Percentiles rank a stretch among this genome's conserved stretches.
These are phyloP conservation scores for Millerozyma acaciae DNA, from an alignment of 805 yeast genomes.

Conservation along the genomic window DNA sequence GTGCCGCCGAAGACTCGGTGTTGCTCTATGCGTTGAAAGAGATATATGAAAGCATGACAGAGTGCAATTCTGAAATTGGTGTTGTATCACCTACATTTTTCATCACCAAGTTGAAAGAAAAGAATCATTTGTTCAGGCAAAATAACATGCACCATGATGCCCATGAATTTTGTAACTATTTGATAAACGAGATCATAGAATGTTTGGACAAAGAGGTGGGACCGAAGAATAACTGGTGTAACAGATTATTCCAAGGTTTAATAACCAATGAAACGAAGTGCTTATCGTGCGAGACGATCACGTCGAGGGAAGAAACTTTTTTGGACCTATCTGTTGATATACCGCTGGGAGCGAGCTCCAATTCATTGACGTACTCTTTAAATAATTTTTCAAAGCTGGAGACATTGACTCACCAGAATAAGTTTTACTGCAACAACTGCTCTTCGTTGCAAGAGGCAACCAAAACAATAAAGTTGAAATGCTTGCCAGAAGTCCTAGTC, in stretches of 20 bases:
- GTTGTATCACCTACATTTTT: constrained; percentile 79
- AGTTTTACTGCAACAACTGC: constrained; percentile 89
- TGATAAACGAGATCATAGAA: constrained; percentile 66
- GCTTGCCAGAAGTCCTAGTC: constrained; percentile 73
- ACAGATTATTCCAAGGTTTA: constrained; percentile 76
- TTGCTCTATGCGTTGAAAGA: constrained; percentile 69
- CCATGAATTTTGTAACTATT: constrained; percentile 88
- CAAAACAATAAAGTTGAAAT: constrained; percentile 76
- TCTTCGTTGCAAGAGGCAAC: constrained; percentile 91
- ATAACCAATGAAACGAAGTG: constrained; percentile 87
- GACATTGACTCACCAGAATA: constrained; percentile 79
- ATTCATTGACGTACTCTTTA: constrained; percentile 72
- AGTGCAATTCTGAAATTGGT: constrained; percentile 65
- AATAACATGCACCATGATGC: constrained; percentile 96
- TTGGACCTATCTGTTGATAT: constrained; percentile 84
- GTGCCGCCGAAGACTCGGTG: constrained; percentile 26
- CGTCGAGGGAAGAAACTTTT: constrained; percentile 81
- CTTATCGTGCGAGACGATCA: constrained; percentile 77
- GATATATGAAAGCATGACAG: constrained; percentile 77
- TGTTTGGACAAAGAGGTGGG: constrained; percentile 44
- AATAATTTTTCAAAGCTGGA: constrained; percentile 83
- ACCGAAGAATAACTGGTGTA: constrained; percentile 47
- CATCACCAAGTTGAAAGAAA: constrained; percentile 70
- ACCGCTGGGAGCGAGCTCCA: constrained; percentile 52
- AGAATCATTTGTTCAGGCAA: constrained; percentile 80